Evolutionary conservation across 441 rosid species (phyloP).

Genomic region (Pelargonium myrrhifolium): DNA sequence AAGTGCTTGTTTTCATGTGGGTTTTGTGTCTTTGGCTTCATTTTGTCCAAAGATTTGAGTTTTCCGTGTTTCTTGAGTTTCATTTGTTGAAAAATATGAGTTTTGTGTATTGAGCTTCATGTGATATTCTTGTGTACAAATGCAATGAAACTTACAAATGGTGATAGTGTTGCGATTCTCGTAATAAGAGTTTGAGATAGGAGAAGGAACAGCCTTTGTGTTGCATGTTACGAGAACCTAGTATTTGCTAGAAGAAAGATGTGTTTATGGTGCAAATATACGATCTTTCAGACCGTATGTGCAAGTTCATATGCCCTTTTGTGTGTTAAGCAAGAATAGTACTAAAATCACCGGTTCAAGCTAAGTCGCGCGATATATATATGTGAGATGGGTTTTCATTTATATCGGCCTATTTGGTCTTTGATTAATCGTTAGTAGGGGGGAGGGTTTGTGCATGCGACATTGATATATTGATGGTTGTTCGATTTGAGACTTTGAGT

Average conservation of each 20-base stretch:
- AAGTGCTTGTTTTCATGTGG: background rate
- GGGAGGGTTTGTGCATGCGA: background rate
- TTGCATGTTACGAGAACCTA: background rate
- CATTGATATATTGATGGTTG: background rate
- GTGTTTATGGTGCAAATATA: background rate
- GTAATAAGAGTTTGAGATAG: background rate
- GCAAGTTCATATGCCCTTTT: background rate
- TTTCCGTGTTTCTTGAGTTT: background rate
- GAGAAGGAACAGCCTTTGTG: background rate
- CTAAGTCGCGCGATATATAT: background rate
- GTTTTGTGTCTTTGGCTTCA: background rate
- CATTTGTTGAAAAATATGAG: background rate
- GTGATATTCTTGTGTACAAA: background rate
- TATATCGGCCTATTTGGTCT: background rate
- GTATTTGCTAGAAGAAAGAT: background rate
- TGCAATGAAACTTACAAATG: background rate
- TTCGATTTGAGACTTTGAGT: background rate
- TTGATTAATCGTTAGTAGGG: background rate
- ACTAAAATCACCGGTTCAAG: slow-evolving; percentile 1
- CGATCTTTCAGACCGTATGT: background rate
- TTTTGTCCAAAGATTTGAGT: background rate
- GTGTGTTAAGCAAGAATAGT: background rate
- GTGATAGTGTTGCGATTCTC: background rate
- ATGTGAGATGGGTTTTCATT: background rate
- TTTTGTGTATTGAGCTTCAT: background rate